Conservation (phyloP, 352 stramenopile genomes). For the Globisporangium spinosum region DNA sequence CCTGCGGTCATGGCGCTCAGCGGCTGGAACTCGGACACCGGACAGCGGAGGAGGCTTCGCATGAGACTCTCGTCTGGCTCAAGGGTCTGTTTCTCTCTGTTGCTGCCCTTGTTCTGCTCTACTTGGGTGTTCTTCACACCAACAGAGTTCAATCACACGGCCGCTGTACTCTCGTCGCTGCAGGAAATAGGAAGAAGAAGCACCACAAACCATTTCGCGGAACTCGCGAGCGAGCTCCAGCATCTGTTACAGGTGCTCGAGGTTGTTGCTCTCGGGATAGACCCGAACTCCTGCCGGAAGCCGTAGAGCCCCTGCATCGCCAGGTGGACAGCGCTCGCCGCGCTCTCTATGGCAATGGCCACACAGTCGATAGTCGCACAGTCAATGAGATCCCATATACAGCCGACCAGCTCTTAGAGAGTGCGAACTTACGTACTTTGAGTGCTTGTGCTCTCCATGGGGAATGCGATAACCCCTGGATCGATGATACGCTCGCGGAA, state of each 20-base stretch:
- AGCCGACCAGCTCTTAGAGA: background rate
- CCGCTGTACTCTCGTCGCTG: background rate
- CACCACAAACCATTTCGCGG: constrained; percentile 14
- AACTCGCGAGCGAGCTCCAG: constrained; percentile 13
- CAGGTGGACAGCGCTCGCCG: constrained; percentile 11
- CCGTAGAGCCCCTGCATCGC: constrained; percentile 27
- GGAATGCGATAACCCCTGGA: constrained; percentile 16
- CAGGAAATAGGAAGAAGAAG: background rate
- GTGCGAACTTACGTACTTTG: background rate
- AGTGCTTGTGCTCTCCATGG: background rate
- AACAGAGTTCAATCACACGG: background rate
- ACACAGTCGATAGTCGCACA: background rate
- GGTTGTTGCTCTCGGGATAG: constrained; percentile 27
- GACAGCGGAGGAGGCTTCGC: constrained; percentile 21
- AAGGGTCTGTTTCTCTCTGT: background rate
- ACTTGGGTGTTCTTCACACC: constrained; percentile 6
- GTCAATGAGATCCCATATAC: background rate
- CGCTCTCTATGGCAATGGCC: background rate
- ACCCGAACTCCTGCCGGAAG: constrained; percentile 24
- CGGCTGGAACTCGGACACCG: constrained; percentile 31
- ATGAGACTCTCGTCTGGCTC: constrained; percentile 19
- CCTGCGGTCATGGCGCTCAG: constrained; percentile 33
- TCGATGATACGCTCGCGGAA: constrained; percentile 22
- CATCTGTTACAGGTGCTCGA: constrained; percentile 18
- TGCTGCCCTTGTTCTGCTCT: background rate